Evolutionary conservation across 257 asterid species (phyloP), one percentile per base, ranked within the genome.

Genomic region (Thymus mandschuricus): DNA sequence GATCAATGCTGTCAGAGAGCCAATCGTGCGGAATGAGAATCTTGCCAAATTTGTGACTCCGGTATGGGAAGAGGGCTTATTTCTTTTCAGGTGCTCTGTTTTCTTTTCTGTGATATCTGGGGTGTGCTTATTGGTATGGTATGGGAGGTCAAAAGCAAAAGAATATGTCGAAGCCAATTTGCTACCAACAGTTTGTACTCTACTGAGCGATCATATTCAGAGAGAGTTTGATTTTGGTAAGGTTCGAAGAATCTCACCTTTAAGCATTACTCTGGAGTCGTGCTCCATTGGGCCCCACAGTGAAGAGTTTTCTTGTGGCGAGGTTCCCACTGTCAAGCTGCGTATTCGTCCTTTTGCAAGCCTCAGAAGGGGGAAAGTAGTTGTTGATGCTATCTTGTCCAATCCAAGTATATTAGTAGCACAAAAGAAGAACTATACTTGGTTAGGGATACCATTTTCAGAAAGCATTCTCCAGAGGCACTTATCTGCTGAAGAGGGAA

Each of bases 231-330:
- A 89, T 82, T 95, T 92, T 78, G 99, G 99, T 59, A 90, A 71
- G 84, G 97, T 95, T 80, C 85, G 88, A 75, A 81, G 97, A 64
- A 82, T 95, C 77, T 92, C 99, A 49, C 98, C 97, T 51, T 77
- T 95, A 75, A 88, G 99, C 82, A 89, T 95, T 73, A 92, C 98
- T 43, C 60, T 95, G 80, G 99, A 95, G 81, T 85, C 99, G 1
- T 95, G 98, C 79, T 91, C 96, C 6, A 38, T 95, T 69, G 99
- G 99, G 61, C 95, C 99, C 66, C 97, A 88, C 49, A 70, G 78
- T 52, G 94, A 86, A 77, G 99, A 95, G 85, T 95, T 95, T 77
- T 95, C 99, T 11, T 92, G 99, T 70, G 97, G 87, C 2, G 98
- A 92, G 82, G 88, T 86, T 61, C 87, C 98, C 54, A 77, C 88